Conservation (phyloP, 1,139 yeast species). For the Candida pseudoviswanathii region DNA sequence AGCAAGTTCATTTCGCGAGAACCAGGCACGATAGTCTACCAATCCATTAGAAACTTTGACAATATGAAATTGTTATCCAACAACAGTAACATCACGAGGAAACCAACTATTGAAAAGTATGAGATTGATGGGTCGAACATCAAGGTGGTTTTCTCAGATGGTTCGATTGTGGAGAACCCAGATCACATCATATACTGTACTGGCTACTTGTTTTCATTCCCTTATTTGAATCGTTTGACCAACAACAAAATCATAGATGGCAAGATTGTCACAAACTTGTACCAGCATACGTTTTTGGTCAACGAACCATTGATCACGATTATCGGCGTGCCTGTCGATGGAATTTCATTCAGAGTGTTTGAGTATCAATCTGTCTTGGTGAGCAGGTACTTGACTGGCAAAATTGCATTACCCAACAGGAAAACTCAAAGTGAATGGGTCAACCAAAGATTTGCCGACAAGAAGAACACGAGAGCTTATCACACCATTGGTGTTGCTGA, state of each 20-base stretch:
- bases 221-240: conserved; percentile 35
- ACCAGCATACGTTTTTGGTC: conserved; percentile 40
- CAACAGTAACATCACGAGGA: conserved; percentile 22
- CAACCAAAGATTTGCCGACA: conserved; percentile 23
- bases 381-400: conserved; percentile 36
- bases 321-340: conserved; percentile 48
- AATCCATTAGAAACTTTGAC: conserved; percentile 27
- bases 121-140: conserved; percentile 18
- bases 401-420: conserved; percentile 29
- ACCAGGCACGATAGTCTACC: conserved; percentile 26
- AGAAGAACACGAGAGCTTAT: conserved; percentile 38
- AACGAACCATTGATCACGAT: conserved; percentile 39
- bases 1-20: conserved; percentile 27
- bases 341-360: conserved; percentile 40
- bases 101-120: conserved; percentile 27
- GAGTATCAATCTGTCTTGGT: conserved; percentile 45
- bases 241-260: conserved; percentile 33
- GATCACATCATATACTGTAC: conserved; percentile 46
- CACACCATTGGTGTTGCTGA: conserved; percentile 39
- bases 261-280: conserved; percentile 29
- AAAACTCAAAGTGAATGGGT: conserved; percentile 36
- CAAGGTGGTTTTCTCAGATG: conserved; percentile 33
- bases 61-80: conserved; percentile 19
- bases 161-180: conserved; percentile 26
- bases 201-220: conserved; percentile 47